Conservation (phyloP, 306 rosid genomes). For the Glycine latifolia region DNA sequence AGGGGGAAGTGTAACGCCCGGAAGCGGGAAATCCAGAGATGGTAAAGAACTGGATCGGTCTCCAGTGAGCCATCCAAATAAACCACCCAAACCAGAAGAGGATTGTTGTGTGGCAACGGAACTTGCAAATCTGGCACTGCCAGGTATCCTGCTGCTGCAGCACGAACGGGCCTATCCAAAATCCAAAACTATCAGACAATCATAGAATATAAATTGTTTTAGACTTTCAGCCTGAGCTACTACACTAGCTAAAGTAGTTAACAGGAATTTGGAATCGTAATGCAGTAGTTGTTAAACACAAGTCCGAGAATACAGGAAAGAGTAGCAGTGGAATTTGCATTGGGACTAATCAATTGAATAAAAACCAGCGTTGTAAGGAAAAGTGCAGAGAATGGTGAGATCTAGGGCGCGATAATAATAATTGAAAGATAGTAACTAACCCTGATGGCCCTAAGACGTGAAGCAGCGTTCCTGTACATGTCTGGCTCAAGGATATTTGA, state of each 20-base stretch:
- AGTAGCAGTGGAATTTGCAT: neutral
- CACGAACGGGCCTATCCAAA: conserved; percentile 57
- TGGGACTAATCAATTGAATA: conserved; percentile 3
- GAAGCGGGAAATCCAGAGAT: conserved; percentile 75
- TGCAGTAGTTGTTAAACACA: neutral
- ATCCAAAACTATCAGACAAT: conserved; percentile 37
- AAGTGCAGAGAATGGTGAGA: conserved; percentile 17
- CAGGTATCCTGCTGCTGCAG: conserved; percentile 56
- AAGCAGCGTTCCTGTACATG: conserved; percentile 75
- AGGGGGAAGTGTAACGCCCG: conserved; percentile 71
- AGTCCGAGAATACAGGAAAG: neutral
- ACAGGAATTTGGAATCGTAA: neutral
- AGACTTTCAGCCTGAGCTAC: neutral
- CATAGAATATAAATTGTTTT: neutral
- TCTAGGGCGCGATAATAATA: conserved; percentile 23
- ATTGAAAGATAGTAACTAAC: conserved; percentile 47
- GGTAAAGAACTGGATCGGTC: conserved; percentile 62
- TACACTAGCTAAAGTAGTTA: neutral
- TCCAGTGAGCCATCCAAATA: conserved; percentile 81
- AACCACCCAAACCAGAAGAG: conserved; percentile 68
- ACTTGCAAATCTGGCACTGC: conserved; percentile 76
- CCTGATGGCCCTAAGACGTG: conserved; percentile 70
- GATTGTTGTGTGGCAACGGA: conserved; percentile 58
- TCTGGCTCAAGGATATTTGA: no score
- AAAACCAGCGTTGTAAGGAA: neutral